phyloP scores from a whole-genome alignment of 2,329 filamentous ascomycete species.

The Apiospora kogelbergensis region DNA sequence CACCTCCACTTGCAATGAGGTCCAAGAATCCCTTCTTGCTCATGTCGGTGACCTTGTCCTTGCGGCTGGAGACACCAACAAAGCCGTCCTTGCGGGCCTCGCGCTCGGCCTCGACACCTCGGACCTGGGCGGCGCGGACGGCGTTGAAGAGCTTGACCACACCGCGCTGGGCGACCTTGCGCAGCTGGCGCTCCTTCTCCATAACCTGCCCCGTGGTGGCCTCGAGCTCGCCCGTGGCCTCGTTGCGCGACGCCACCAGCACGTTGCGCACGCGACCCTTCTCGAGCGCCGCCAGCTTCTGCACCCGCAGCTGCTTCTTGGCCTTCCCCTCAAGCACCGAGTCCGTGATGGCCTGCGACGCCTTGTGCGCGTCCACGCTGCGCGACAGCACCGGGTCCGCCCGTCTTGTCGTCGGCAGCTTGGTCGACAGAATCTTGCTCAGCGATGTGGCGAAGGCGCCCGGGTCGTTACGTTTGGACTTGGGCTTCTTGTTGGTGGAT shows the following conservation, averaged over 20 bases:
- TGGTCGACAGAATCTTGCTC: constrained; percentile 87
- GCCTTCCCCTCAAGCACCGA: constrained; percentile 80
- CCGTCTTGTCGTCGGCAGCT: constrained; percentile 78
- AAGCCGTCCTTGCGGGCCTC: constrained; percentile 70
- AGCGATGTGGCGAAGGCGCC: constrained; percentile 89
- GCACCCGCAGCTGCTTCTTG: constrained; percentile 72
- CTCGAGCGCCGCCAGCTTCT: constrained; percentile 77
- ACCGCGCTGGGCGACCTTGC: constrained; percentile 88
- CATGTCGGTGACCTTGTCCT: constrained; percentile 92
- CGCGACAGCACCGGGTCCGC: constrained; percentile 89
- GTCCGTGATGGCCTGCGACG: constrained; percentile 72
- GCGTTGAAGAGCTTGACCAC: constrained; percentile 97
- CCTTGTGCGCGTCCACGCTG: constrained; percentile 71
- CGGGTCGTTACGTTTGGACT: constrained; percentile 89
- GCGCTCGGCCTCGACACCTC: constrained; percentile 75
- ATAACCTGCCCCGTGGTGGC: constrained; percentile 54
- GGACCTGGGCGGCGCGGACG: constrained; percentile 87
- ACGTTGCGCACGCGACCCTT: constrained; percentile 89
- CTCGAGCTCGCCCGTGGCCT: constrained; percentile 37
- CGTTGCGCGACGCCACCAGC: constrained; percentile 61
- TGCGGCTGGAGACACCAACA: constrained; percentile 74
- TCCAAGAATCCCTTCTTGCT: constrained; percentile 96
- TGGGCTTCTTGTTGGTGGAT: constrained; percentile 36
- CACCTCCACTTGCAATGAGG: constrained; percentile 70
- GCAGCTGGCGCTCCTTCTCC: constrained; percentile 75